Evolutionary conservation across 129 eudicot genomes (phyloP), one percentile per base, ranked within the genome.

Genomic region (Escallonia rubra): DNA sequence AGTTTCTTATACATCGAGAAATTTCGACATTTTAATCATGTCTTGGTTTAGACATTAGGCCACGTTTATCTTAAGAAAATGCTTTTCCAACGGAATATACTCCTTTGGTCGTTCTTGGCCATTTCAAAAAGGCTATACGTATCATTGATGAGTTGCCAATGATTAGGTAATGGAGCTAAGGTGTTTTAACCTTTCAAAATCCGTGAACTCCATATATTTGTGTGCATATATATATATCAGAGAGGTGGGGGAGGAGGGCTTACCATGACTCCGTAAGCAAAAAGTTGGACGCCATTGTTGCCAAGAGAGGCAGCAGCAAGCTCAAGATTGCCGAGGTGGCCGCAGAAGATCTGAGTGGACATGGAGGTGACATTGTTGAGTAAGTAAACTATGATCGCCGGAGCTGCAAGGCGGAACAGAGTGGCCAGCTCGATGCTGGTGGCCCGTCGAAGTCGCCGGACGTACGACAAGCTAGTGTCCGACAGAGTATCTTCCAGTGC

Each of bases 331-430:
- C 85, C 85, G 7, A 75, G 69, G 60, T 81, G 86, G 44, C 86
- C 86, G 23, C 86, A 81, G 71, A 81, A 81, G 58, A 81, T 81
- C 59, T 81, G 86, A 1, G 86, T 81, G 43, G 86, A 72, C 74
- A 81, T 65, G 11, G 86, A 81, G 5, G 76, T 76, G 8, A 81
- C 76, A 74, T 81, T 77, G 74, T 73, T 77, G 6, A 81, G 77
- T 65, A 81, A 45, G 61, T 81, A 81, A 0, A 81, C 86, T 2
- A 81, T 57, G 45, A 81, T 74, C 1, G 83, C 80, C 38, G 86
- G 86, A 41, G 77, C 83, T 8, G 86, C 80, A 56, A 81, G 57
- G 54, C 70, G 41, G 55, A 68, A 81, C 57, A 77, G 68, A 34
- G 70, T 65, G 2, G 61, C 55, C 56, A 81, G 46, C 57, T 81